Base-by-base conservation (phyloP, 352 stramenopile species). In the Phytophthora pistaciae region DNA sequence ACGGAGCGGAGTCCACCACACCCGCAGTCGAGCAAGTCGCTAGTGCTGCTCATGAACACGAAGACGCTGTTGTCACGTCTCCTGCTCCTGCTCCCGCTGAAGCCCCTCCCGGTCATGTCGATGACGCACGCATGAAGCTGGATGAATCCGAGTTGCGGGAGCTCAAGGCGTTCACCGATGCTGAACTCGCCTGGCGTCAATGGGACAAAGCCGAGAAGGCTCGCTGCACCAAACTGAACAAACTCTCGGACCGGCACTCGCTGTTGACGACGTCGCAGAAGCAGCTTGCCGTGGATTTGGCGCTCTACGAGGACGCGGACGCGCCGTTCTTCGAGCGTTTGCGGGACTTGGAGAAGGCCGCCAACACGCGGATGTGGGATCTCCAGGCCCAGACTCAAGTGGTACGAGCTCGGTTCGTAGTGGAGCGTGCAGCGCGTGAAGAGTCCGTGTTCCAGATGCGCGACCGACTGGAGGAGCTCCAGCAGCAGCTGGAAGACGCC, bases 401-500 rank as follows among this genome's bases (percentile, higher is more conserved):
- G 13, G 81, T 87, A 21, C 69, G 84, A 14, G 81, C 79, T 9
- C 75, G 83, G 0, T 93, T 92, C 21, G 68, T 92, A 25, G 68
- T 93, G 2, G 86, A 93, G 60, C 86, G 86, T 11, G 83, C 86
- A 11, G 71, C 77, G 1, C 68, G 81, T 0, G 84, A 92, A 25
- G 86, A 92, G 54, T 85, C 84, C 9, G 48, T 91, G 0, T 88
- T 86, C 27, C 83, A 91, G 27, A 67, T 90, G 40, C 61, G 55
- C 27, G 86, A 91, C 46, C 74, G 79, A 20, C 63, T 88, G 13
- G 62, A 80, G 11, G 74, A 88, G 21, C 76, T 92, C 0, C 60
- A 80, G 3, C 60, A 64, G 13, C 61, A 83, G 3, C 64, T 91
- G 1, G 80, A 91, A 23, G 74, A 80, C 14, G 85, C 84, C 0